Percentiles rank a stretch among this genome's conserved stretches.
Conservation (phyloP, 2,329 filamentous ascomycete genomes). For the Ascochyta pisi region DNA sequence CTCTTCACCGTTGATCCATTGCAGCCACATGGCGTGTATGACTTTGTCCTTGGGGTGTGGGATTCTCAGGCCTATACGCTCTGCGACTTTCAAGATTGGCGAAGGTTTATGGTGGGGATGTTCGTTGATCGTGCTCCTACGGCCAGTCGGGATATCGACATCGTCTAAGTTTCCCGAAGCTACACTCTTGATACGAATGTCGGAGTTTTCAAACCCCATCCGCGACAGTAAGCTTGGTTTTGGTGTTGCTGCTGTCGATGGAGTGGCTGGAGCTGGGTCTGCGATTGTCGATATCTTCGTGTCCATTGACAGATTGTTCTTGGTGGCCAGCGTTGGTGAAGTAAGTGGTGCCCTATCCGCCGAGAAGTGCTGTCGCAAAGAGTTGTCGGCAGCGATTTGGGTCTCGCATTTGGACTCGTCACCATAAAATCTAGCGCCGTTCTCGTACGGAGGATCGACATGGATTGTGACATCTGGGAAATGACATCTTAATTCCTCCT, state of each 20-base stretch:
- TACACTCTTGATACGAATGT: background rate
- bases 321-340: background rate
- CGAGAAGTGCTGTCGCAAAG: background rate
- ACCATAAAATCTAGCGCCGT: background rate
- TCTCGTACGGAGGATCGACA: too few species aligned
- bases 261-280: background rate
- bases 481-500: background rate
- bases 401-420: background rate
- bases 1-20: background rate
- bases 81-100: background rate
- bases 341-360: background rate
- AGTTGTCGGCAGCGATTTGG: background rate
- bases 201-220: background rate
- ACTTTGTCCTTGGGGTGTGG: background rate
- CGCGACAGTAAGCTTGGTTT: background rate
- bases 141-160: background rate
- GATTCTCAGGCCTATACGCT: background rate
- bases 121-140: background rate
- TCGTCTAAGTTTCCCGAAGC: background rate
- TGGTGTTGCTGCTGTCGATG: background rate
- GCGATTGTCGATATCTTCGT: background rate
- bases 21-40: slow-evolving; percentile 1
- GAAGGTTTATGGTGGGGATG: background rate
- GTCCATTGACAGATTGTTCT: background rate
- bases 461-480: slow-evolving; percentile 3